Base-by-base conservation (phyloP, 2,329 filamentous ascomycete species). In the Triangularia verruculosa region DNA sequence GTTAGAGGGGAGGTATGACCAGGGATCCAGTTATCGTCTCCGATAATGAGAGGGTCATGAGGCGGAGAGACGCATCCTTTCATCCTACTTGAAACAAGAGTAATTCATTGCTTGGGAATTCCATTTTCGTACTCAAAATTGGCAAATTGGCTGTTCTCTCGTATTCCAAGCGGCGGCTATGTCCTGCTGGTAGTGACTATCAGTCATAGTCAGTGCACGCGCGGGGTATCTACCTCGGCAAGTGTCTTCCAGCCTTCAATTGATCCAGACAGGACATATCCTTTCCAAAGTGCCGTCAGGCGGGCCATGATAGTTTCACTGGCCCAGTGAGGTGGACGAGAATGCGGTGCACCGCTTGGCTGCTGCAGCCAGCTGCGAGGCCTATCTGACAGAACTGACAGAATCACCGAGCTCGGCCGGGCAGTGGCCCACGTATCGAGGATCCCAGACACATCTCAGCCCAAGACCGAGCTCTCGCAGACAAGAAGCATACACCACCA, bases 391-490 rank as follows among this genome's bases (percentile, higher is more conserved):
- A 47, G 39, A 47, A 47, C n/a, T 59, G 57, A 59, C 57, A 59
- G 24, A 22, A 51, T 52, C 57, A 51, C 57, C 39, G 57, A 52
- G 39, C 57, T 59, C 39, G 57, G 39, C 39, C 32, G 34, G 39
- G 22, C 25, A 59, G 39, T 51, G 39, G 57, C 25, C 34, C 24
- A 52, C 57, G 57, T 52, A 59, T 47, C n/a, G n/a, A n/a, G n/a
- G n/a, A n/a, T n/a, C 34, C 34, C n/a, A 59, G 25, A 52, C 32
- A 30, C 57, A 51, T 52, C 34, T 59, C 57, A 59, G 57, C 57
- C 57, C 57, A 47, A 20, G 56, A 58, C 56, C 56, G 56, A 58
- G 56, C 56, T 15, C 24, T 32, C 51, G 39, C 39, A 47, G 39
- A 47, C n/a, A 47, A 47, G 39, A 22, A 47, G 39, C 34, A 43